A percentile compares a stretch with the other conserved stretches of the same genome.
Evolutionary conservation across 2,329 filamentous ascomycete species (phyloP).

Genomic region (Ceratocystis huliohia): DNA sequence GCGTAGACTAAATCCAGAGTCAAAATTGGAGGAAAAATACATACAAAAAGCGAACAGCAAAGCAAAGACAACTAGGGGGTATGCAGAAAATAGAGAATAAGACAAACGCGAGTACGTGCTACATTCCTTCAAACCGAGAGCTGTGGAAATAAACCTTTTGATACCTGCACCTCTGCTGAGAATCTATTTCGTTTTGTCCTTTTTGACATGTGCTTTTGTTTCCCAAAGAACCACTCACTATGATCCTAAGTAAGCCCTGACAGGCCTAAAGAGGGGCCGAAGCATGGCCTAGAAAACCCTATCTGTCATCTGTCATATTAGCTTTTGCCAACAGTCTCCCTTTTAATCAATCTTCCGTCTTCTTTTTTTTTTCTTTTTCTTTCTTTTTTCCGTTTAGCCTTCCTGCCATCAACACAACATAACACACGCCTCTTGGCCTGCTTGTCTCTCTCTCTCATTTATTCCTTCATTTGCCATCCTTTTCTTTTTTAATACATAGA

Average conservation of each 20-base stretch:
- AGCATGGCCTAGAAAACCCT: background rate
- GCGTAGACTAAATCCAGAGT: background rate
- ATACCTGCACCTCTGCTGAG: background rate
- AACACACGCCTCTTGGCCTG: too few species aligned
- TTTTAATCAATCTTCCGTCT: background rate
- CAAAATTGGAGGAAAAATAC: background rate
- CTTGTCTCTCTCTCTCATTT: background rate
- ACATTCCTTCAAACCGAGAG: too few species aligned
- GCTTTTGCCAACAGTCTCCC: background rate
- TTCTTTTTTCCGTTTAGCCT: constrained; percentile 5
- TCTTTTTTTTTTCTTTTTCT: constrained; percentile 1
- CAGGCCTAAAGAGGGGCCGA: too few species aligned
- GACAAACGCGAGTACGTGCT: background rate
- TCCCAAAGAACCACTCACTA: background rate
- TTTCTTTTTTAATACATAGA: constrained; percentile 16
- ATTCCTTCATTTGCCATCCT: constrained; percentile 5
- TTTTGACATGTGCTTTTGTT: constrained; percentile 5
- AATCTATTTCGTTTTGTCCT: background rate
- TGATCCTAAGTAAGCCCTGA: background rate
- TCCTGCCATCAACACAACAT: too few species aligned
- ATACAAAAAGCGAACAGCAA: background rate
- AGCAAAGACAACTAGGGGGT: background rate
- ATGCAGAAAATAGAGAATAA: background rate
- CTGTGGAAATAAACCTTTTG: too few species aligned
- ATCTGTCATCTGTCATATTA: constrained; percentile 1